These are phyloP conservation scores for Suhomyces sp. DNA, from an alignment of 805 yeast genomes.

Conservation along the genomic window DNA sequence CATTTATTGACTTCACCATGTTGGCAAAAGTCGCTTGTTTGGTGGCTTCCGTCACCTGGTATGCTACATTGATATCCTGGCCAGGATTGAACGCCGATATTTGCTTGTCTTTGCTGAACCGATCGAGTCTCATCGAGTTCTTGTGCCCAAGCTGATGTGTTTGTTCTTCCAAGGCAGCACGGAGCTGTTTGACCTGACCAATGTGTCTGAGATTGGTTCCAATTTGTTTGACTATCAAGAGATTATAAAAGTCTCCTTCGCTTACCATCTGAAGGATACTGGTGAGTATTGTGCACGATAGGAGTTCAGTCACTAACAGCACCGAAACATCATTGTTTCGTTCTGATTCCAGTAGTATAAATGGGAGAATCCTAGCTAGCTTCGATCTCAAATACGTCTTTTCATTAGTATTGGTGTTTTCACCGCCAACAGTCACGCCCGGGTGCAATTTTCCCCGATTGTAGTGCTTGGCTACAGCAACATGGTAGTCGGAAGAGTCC, in stretches of 20 bases:
- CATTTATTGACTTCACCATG: background rate
- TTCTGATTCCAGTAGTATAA: constrained; percentile 46
- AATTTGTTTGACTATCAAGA: constrained; percentile 53
- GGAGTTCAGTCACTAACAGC: constrained; percentile 58
- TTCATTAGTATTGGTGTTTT: constrained; percentile 33
- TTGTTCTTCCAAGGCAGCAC: constrained; percentile 70
- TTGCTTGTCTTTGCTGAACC: background rate
- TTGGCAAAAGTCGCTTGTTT: background rate
- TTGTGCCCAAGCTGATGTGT: constrained; percentile 22
- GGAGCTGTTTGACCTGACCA: constrained; percentile 66
- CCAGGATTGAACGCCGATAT: background rate
- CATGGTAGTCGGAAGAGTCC: constrained; percentile 33
- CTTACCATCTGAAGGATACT: constrained; percentile 55
- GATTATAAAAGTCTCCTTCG: constrained; percentile 78
- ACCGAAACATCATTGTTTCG: constrained; percentile 47
- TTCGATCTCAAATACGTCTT: constrained; percentile 48
- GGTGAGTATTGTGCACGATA: constrained; percentile 47
- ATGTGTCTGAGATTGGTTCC: constrained; percentile 69
- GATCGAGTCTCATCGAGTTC: background rate
- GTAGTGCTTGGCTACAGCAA: constrained; percentile 43
- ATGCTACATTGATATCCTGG: background rate
- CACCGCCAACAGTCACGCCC: constrained; percentile 43
- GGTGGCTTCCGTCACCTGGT: constrained; percentile 10
- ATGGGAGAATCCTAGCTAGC: constrained; percentile 45
- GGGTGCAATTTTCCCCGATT: constrained; percentile 56